Evolutionary conservation across 306 rosid species (phyloP).

Genomic region (Ormosia semicastrata): DNA sequence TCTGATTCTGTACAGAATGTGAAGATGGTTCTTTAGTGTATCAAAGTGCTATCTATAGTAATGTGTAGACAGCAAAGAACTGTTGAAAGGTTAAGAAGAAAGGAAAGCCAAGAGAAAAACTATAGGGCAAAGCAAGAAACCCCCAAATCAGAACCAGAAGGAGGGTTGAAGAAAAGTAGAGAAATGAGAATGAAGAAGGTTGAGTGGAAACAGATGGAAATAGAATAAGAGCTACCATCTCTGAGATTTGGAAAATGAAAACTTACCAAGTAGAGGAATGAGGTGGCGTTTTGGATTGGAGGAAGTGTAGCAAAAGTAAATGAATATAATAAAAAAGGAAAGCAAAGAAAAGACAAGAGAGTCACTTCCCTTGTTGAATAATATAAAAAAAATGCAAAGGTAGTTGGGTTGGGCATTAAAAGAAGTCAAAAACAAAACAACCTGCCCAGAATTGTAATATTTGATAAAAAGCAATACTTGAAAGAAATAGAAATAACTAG

Average conservation of each 20-base stretch:
- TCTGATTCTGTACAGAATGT: neutral
- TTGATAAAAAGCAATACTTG: too few species aligned
- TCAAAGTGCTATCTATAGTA: constrained; percentile 1
- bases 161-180: constrained; percentile 20
- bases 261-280: constrained; percentile 20
- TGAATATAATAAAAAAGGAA: too few species aligned
- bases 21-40: constrained; percentile 1
- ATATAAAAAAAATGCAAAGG: too few species aligned
- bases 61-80: neutral
- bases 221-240: constrained; percentile 13
- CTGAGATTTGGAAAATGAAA: constrained; percentile 26
- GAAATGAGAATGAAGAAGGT: constrained; percentile 36
- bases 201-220: constrained; percentile 46
- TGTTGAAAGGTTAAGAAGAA: constrained; percentile 18
- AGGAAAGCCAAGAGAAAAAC: neutral
- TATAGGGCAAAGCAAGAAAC: neutral
- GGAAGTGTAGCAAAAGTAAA: too few species aligned
- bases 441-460: too few species aligned
- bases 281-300: constrained; percentile 23
- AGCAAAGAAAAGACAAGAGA: too few species aligned
- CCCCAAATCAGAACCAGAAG: neutral
- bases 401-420: too few species aligned
- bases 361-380: too few species aligned
- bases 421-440: too few species aligned
- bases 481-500: too few species aligned